Evolutionary conservation across 495 filamentous ascomycete species (phyloP), one percentile per base, ranked within the genome.

Genomic region (Achaetomiella virescens): DNA sequence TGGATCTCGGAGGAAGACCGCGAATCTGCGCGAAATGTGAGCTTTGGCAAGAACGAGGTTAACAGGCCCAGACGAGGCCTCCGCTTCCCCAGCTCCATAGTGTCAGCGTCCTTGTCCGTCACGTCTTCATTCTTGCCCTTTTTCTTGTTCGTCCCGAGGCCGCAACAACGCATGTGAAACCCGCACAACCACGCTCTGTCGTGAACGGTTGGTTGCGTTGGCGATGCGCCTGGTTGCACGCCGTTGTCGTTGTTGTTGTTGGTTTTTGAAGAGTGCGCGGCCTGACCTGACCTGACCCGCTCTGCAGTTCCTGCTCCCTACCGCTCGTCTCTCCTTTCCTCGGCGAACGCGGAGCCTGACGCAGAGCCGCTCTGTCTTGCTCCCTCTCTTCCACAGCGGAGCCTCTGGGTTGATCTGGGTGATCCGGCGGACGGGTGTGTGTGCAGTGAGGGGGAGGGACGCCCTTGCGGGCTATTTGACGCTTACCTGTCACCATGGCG

Each of bases 401-500:
- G 37, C 48, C 27, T 31, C 37, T 21, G 35, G 48, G 48, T 15
- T 29, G 48, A 53, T 31, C 27, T 4, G 4, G 27, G 5, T 31
- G 27, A 4, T 31, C 5, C 27, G 22, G 48, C 25, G 36, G 48
- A 11, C 18, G 41, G 41, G 41, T 22, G 48, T 42, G 48, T 38
- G 52, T 29, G 48, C 42, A 52, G 38, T 21, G 31, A 46, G 53
- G 60, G 44, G 35, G 31, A 46, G 53, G 60, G 44, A 27, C 6
- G 53, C 60, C 54, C 57, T 49, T 51, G 33, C 44, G 51, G 48
- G 37, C 41, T 42, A 24, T 42, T 29, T 40, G 53, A 24, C 48
- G 66, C 64, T 66, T 69, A 69, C 63, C 54, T 25, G 64, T 57
- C 50, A 58, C 31, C 60, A 63, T 65, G 58, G 18, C 35, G 46